Percentiles rank a stretch among this genome's conserved stretches.
Evolutionary conservation across 495 filamentous ascomycete genomes (phyloP).

Genomic region (Xylaria palmicola): DNA sequence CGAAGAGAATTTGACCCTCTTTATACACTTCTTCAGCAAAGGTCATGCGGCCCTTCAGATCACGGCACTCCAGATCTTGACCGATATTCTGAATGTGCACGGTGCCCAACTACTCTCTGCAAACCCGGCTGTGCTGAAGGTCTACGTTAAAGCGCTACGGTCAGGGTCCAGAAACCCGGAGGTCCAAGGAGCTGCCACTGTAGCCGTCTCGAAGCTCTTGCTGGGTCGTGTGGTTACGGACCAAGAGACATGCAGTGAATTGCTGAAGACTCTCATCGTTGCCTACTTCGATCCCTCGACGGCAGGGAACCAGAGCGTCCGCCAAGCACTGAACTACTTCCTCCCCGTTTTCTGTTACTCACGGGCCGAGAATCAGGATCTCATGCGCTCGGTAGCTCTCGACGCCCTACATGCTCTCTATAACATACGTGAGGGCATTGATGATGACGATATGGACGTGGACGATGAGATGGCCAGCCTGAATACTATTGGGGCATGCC

Average conservation of each 20-base stretch:
- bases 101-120: conserved; percentile 66
- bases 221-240: conserved; percentile 68
- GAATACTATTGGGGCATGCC: conserved; percentile 68
- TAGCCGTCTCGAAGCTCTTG: conserved; percentile 81
- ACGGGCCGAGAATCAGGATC: conserved; percentile 70
- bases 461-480: conserved; percentile 80
- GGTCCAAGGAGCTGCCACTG: conserved; percentile 79
- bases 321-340: conserved; percentile 92
- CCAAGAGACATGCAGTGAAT: conserved; percentile 55
- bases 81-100: conserved; percentile 87
- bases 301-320: conserved; percentile 76
- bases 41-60: conserved; percentile 87
- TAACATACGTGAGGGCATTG: conserved; percentile 66
- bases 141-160: conserved; percentile 74
- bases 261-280: conserved; percentile 78
- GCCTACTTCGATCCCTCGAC: conserved; percentile 91
- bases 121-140: conserved; percentile 66
- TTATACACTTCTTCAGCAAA: conserved; percentile 93
- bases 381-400: conserved; percentile 71
- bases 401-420: conserved; percentile 65
- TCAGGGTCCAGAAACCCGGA: conserved; percentile 63
- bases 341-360: conserved; percentile 93
- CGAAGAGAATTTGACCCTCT: conserved; percentile 87
- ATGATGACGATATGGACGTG: conserved; percentile 76
- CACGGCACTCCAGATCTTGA: conserved; percentile 87